Evolutionary conservation across 805 yeast species (phyloP).

Genomic region (Priceomyces medius): DNA sequence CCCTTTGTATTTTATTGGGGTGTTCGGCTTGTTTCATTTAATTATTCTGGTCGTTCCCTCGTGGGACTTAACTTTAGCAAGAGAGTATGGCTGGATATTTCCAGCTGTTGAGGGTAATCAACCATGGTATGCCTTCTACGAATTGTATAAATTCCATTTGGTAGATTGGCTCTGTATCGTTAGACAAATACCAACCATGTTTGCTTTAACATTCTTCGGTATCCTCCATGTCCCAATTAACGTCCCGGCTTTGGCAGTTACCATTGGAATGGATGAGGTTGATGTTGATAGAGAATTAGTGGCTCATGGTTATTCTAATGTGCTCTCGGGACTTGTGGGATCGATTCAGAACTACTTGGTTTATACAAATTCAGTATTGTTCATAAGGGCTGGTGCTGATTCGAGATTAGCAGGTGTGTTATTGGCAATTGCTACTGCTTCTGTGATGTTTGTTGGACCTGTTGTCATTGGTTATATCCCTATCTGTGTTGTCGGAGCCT

Average conservation of each 20-base stretch:
- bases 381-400: slow-evolving; percentile 93
- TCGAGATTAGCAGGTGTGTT: slow-evolving; percentile 85
- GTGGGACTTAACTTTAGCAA: slow-evolving; percentile 58
- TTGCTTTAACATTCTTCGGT: slow-evolving; percentile 94
- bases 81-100: slow-evolving; percentile 85
- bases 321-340: slow-evolving; percentile 78
- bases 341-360: slow-evolving; percentile 93
- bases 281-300: slow-evolving; percentile 91
- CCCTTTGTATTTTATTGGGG: slow-evolving; percentile 74
- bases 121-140: slow-evolving; percentile 91
- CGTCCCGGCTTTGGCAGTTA: slow-evolving; percentile 94
- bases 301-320: slow-evolving; percentile 92
- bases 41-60: slow-evolving; percentile 63
- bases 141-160: slow-evolving; percentile 60
- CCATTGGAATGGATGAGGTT: slow-evolving; percentile 78
- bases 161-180: slow-evolving; percentile 76
- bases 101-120: slow-evolving; percentile 58
- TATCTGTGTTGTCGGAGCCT: slow-evolving; percentile 91
- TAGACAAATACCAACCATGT: slow-evolving; percentile 83
- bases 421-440: slow-evolving; percentile 77
- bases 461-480: slow-evolving; percentile 92
- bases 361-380: slow-evolving; percentile 88
- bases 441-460: slow-evolving; percentile 86
- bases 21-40: slow-evolving; percentile 68
- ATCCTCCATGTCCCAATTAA: slow-evolving; percentile 95